Evolutionary conservation across 2,329 filamentous ascomycete genomes (phyloP), one percentile per base, ranked within the genome.

Genomic region (Botrytis porri): DNA sequence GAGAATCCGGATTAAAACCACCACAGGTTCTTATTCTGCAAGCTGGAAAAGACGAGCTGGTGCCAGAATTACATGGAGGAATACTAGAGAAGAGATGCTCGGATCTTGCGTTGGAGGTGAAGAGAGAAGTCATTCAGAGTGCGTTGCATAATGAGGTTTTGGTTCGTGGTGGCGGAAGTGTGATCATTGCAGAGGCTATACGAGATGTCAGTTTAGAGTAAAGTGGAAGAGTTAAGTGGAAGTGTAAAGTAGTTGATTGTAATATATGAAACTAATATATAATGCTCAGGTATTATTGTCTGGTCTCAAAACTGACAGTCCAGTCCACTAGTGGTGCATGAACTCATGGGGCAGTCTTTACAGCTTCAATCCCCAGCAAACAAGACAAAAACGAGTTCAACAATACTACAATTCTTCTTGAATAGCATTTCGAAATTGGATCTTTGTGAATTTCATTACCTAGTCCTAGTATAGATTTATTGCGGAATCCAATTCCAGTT

Each of bases 71-170:
- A 62, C 87, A 89, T 72, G 85, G 83, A 20, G 80, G 83, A 48
- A 78, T 81, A 66, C 81, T 90, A 10, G 81, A 84, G 70, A 80
- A 83, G 73, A 83, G 84, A 71, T 89, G 87, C 76, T 74, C 80
- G 72, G 83, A 86, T 32, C 79, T 88, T 35, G 83, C 83, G 0
- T 73, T 90, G 29, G 80, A 80, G 20, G 84, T 86, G 29, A 82
- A 84, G 75, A 84, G 82, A 75, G 82, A 81, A 69, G 82, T 81
- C 41, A 83, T 89, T 48, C 79, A 79, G 10, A 82, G 83, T 61
- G 88, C 88, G 54, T 86, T 87, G 77, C 88, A 90, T 79, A 89
- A 87, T 73, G 87, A 89, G 77, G 84, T 85, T 66, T 85, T 87
- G 79, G 83, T 85, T 62, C 82, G 83, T 73, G 80, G 79, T 39